A percentile compares a stretch with the other conserved stretches of the same genome.
phyloP scores from a whole-genome alignment of 192 early-diverging fungal species.

The Jimgerdemannia flammicorona region DNA sequence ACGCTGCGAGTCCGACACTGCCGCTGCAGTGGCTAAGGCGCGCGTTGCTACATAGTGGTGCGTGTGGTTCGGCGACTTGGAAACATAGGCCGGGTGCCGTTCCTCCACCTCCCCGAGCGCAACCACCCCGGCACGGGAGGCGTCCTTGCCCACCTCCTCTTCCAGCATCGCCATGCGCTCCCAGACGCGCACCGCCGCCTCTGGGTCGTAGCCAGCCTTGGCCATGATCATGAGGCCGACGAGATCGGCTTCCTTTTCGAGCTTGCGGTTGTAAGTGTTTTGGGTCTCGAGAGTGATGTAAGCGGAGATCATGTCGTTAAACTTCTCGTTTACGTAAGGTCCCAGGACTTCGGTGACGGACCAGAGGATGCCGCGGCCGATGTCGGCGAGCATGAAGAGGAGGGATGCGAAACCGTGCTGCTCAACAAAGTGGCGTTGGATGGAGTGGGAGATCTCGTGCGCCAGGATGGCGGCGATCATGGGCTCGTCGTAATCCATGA shows the following conservation, averaged over 20 bases:
- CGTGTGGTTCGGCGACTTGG: neutral
- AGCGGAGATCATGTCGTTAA: slow-evolving; percentile 17
- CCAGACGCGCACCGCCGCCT: slow-evolving; percentile 45
- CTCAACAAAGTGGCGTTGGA: slow-evolving; percentile 54
- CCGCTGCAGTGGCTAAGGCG: neutral
- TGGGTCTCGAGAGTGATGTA: slow-evolving; percentile 16
- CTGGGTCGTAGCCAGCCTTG: slow-evolving; percentile 55
- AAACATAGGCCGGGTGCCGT: neutral
- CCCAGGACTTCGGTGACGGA: slow-evolving; percentile 31
- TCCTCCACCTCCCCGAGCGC: neutral
- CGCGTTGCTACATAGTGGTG: neutral
- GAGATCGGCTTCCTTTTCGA: slow-evolving; percentile 36
- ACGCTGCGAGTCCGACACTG: neutral
- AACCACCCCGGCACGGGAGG: neutral
- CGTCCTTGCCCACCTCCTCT: slow-evolving; percentile 1
- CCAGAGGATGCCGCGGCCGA: slow-evolving; percentile 33
- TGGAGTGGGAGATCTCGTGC: slow-evolving; percentile 53
- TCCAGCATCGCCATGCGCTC: slow-evolving; percentile 40
- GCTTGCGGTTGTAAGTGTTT: slow-evolving; percentile 26
- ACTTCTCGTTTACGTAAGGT: slow-evolving; percentile 27
- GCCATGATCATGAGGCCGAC: slow-evolving; percentile 49
- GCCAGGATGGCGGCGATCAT: slow-evolving; percentile 45
- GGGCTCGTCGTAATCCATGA: slow-evolving; percentile 37
- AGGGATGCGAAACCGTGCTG: slow-evolving; percentile 47
- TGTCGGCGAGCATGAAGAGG: slow-evolving; percentile 44